A percentile compares a stretch with the other conserved stretches of the same genome.
Conservation (phyloP, 805 yeast genomes). For the Candida orba region DNA sequence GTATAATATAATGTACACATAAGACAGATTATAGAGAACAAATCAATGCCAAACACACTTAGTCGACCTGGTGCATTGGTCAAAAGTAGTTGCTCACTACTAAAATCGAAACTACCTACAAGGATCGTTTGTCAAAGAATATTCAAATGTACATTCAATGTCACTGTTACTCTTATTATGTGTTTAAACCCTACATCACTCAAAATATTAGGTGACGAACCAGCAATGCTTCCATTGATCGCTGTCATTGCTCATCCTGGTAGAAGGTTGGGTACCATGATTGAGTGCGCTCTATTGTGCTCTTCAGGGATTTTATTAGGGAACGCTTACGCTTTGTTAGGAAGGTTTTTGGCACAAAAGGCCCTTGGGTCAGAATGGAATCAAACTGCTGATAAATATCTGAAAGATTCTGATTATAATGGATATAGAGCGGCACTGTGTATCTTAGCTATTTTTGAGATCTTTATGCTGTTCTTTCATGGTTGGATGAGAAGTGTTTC, state of each 20-base stretch:
- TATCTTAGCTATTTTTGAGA: slow-evolving; percentile 37
- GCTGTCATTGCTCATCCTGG: slow-evolving; percentile 46
- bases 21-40: too few relatives aligned
- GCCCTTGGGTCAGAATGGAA: slow-evolving; percentile 26
- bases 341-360: slow-evolving; percentile 33
- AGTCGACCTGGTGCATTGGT: not conserved
- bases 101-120: slow-evolving; percentile 10
- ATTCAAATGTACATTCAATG: slow-evolving; percentile 30
- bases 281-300: slow-evolving; percentile 36
- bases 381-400: slow-evolving; percentile 26
- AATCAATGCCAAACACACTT: not conserved
- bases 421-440: slow-evolving; percentile 35
- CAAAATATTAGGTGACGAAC: slow-evolving; percentile 30
- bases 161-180: slow-evolving; percentile 36
- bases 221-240: slow-evolving; percentile 38
- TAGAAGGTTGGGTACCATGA: slow-evolving; percentile 39
- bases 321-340: slow-evolving; percentile 34
- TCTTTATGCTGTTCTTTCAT: slow-evolving; percentile 38
- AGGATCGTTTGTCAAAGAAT: slow-evolving; percentile 31
- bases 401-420: slow-evolving; percentile 23
- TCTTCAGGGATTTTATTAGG: slow-evolving; percentile 36
- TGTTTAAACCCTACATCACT: slow-evolving; percentile 32
- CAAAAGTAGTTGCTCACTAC: not conserved
- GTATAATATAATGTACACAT: too few relatives aligned
- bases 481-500: slow-evolving; percentile 41